Base-by-base conservation (phyloP, 2,329 filamentous ascomycete genomes). In the Curvularia lunata region DNA sequence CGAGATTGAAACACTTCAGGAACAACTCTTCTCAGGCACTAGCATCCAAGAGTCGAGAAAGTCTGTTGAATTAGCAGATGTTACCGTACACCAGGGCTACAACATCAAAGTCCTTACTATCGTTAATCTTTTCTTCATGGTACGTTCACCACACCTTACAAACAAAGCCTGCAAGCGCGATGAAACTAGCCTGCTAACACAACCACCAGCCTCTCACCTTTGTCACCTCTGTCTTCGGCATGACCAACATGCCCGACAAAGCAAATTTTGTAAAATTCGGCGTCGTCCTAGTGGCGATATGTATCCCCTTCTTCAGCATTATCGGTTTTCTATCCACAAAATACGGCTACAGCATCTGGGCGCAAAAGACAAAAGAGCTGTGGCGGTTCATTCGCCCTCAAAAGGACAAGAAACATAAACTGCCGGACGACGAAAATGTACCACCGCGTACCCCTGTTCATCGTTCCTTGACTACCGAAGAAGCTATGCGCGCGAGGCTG, bases 1-100 rank as follows among this genome's bases (percentile, higher is more conserved):
- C 49, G 84, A 86, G 67, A 85, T 87, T 46, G 75, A 81, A 50
- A 83, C 81, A 4, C 69, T 88, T 56, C 77, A 86, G 51, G 85
- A 88, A 58, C 85, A 88, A 69, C 79, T 88, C 0, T 88, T 88
- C 71, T 84, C 79, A 34, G 86, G 86, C 2, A 88, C 85, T n/a
- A 82, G 80, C 2, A 86, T 89, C 54, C 83, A 86, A 64, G 86
- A 88, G 69, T 83, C 81, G 40, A 76, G 86, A 13, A 82, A 86
- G 63, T 85, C 83, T 16, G 86, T 89, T 34, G 85, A 88, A 56
- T 70, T 81, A 47, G 77, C 80, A 1, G 79, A 79, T 45, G 82
- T 82, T 12, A 82, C 82, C 0, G 80, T 84, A 19, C 76, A 82
- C 54, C 86, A 88, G 68, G 85, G 86, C 1, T 82, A 86, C 59